phyloP scores from a whole-genome alignment of 495 filamentous ascomycete species.

The Pseudoneurospora amorphoporcata region DNA sequence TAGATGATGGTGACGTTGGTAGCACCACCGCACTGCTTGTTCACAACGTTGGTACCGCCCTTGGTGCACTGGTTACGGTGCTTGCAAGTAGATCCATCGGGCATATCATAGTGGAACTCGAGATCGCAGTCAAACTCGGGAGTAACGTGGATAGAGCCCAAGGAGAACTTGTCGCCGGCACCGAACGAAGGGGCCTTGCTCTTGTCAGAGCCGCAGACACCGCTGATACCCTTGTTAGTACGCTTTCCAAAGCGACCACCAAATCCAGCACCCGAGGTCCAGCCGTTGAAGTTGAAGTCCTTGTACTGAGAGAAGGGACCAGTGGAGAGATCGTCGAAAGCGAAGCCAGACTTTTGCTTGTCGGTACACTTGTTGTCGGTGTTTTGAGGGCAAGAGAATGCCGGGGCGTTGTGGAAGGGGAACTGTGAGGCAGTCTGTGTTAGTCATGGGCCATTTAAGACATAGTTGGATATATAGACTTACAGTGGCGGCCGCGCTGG shows the following conservation, averaged over 20 bases:
- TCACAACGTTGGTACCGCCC: slow-evolving; percentile 56
- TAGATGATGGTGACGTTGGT: slow-evolving; percentile 66
- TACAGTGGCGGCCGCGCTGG: slow-evolving; percentile 48
- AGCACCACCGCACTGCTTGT: slow-evolving; percentile 88
- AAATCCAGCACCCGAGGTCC: slow-evolving; percentile 49
- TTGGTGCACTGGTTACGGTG: slow-evolving; percentile 54
- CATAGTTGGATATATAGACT: slow-evolving; percentile 5
- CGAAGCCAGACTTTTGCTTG: slow-evolving; percentile 55
- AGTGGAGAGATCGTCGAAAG: slow-evolving; percentile 52
- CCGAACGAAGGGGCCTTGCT: slow-evolving; percentile 47
- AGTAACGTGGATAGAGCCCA: slow-evolving; percentile 59
- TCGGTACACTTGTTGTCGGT: slow-evolving; percentile 66
- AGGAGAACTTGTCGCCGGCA: slow-evolving; percentile 55
- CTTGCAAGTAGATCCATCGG: slow-evolving; percentile 67
- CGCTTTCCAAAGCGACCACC: slow-evolving; percentile 36
- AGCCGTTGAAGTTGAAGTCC: slow-evolving; percentile 64
- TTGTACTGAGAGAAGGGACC: slow-evolving; percentile 61
- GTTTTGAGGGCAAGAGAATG: slow-evolving; percentile 60
- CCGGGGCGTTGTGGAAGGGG: slow-evolving; percentile 47
- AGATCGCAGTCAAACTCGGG: slow-evolving; percentile 65
- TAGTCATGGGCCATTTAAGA: slow-evolving; percentile 1
- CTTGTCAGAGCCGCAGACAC: slow-evolving; percentile 38
- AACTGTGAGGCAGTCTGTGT: slow-evolving; percentile 9
- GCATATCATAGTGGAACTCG: slow-evolving; percentile 76
- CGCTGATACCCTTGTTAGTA: slow-evolving; percentile 53